Evolutionary conservation across 352 stramenopile genomes (phyloP), one percentile per base, ranked within the genome.

Genomic region (Chloridella minuta): DNA sequence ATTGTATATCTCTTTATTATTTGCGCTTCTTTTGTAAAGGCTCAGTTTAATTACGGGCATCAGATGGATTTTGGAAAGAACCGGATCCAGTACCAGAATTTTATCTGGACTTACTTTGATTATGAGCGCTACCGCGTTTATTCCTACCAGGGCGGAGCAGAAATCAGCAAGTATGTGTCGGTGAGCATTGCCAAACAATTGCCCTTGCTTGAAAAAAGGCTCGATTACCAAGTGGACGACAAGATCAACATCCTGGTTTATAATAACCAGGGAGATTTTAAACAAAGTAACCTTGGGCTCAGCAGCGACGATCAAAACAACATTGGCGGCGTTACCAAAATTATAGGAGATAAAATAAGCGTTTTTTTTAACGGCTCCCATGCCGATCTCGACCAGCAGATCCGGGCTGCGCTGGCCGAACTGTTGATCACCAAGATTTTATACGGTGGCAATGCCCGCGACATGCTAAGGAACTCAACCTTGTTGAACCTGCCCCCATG

Each of bases 51-150:
- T 66, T 66, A 66, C n/a, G 40, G 40, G n/a, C 40, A 66, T 66
- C 40, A 66, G n/a, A 66, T 66, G 40, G 40, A 66, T 66, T 66
- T 66, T 66, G 40, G 40, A 66, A 66, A 66, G n/a, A 66, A 66
- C 40, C 40, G 40, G 10, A 18, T 66, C 10, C 40, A 66, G 40
- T 66, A 66, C 40, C 10, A 66, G n/a, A n/a, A 66, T n/a, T 66
- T 66, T 66, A n/a, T 66, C n/a, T 66, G 40, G 40, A 66, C 40
- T n/a, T 66, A 66, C n/a, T n/a, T 66, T 10, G 40, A 66, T 66
- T 66, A 66, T 66, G 40, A 66, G n/a, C 40, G 40, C n/a, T 66
- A 66, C 40, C 40, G 40, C 10, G n/a, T 66, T 66, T 66, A 66
- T 66, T 66, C 40, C n/a, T 66, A 66, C 40, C 40, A 66, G n/a